Percentiles rank a stretch among this genome's conserved stretches.
phyloP scores from a whole-genome alignment of 345 rosid species.

The Sapria himalayana region DNA sequence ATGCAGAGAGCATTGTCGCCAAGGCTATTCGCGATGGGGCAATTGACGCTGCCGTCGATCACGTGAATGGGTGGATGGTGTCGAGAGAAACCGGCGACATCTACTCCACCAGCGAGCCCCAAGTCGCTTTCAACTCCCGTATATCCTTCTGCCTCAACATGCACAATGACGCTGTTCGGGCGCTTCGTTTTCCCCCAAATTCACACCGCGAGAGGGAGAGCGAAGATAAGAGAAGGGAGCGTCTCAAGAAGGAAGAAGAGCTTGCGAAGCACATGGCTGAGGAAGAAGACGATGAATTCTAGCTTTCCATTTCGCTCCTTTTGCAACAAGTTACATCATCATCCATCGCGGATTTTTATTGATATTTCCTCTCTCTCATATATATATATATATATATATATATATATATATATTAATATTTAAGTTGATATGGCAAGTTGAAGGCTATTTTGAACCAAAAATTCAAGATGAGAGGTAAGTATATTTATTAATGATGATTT shows the following conservation, averaged over 20 bases:
- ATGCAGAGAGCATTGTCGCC: slow-evolving; percentile 66
- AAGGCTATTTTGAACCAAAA: too few species aligned
- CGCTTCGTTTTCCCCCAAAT: slow-evolving; percentile 51
- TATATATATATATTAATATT: too few species aligned
- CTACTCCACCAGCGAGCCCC: slow-evolving; percentile 83
- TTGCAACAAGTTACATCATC: too few species aligned
- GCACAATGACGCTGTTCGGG: slow-evolving; percentile 76
- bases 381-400: too few species aligned
- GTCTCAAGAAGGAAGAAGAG: slow-evolving; percentile 75
- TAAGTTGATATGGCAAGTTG: too few species aligned
- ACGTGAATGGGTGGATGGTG: slow-evolving; percentile 44
- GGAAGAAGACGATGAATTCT: slow-evolving; percentile 78
- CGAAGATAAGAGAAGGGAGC: slow-evolving; percentile 66
- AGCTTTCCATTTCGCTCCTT: too few species aligned
- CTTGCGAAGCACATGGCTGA: slow-evolving; percentile 76
- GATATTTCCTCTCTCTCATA: too few species aligned
- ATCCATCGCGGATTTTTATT: too few species aligned
- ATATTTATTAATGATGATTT: too few species aligned
- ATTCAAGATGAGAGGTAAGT: too few species aligned
- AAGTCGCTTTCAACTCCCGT: slow-evolving; percentile 63
- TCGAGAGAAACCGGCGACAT: slow-evolving; percentile 81
- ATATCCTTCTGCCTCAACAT: slow-evolving; percentile 72
- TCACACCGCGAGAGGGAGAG: slow-evolving; percentile 67
- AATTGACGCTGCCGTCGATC: slow-evolving; percentile 67
- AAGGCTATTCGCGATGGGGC: slow-evolving; percentile 84